These are phyloP conservation scores for Knoxia roxburghii DNA, from an alignment of 257 asterid genomes.

Conservation along the genomic window DNA sequence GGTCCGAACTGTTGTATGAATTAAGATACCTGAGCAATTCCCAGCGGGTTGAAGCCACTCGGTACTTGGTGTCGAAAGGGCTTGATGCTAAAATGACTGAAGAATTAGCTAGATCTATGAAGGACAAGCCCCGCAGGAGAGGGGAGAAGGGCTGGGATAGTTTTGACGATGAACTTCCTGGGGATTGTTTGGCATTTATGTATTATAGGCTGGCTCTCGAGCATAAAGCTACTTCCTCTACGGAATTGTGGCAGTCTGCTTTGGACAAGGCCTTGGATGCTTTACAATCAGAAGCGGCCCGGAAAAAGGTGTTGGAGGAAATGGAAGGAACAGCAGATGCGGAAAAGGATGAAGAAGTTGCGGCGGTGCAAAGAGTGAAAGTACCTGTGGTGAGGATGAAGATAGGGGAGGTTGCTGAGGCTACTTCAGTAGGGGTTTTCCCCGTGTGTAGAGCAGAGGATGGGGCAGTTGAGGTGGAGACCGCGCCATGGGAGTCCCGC, in stretches of 20 bases:
- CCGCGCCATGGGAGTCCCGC: constrained; percentile 82
- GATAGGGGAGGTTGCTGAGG: constrained; percentile 77
- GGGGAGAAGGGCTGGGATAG: constrained; percentile 64
- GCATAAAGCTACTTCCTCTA: constrained; percentile 37
- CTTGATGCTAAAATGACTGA: constrained; percentile 45
- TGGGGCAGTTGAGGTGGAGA: constrained; percentile 53
- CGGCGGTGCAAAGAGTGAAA: constrained; percentile 16
- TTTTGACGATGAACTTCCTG: constrained; percentile 59
- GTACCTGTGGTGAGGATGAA: constrained; percentile 88
- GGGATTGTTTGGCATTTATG: constrained; percentile 84
- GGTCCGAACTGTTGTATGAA: constrained; percentile 62
- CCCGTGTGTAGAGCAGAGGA: constrained; percentile 84
- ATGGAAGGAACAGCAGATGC: constrained; percentile 32
- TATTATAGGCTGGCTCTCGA: constrained; percentile 63
- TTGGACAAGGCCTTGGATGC: constrained; percentile 57
- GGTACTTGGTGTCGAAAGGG: constrained; percentile 33
- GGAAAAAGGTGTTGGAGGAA: constrained; percentile 34
- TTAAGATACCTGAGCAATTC: constrained; percentile 47
- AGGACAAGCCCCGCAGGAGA: constrained; percentile 66
- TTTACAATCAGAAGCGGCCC: constrained; percentile 57
- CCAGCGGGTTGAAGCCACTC: constrained; percentile 62
- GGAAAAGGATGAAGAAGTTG: constrained; percentile 17
- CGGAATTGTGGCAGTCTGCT: constrained; percentile 35
- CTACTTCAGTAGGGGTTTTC: constrained; percentile 54
- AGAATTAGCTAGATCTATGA: constrained; percentile 65